Conservation (phyloP, 2,329 filamentous ascomycete species). For the Verticillium isaacii region DNA sequence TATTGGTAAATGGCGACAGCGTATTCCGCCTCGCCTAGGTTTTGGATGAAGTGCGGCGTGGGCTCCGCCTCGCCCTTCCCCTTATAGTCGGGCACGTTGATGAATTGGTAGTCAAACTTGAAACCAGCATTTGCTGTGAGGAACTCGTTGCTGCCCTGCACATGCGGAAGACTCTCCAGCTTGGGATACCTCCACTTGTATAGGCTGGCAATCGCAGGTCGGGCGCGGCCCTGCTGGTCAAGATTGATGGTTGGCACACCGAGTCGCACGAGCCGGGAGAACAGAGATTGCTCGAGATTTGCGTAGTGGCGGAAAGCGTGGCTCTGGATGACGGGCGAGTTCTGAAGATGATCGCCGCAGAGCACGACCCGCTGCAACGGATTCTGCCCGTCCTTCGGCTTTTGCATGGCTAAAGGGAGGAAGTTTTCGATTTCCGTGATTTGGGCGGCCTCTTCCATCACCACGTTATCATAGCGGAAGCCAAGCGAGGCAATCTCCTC, state of each 20-base stretch:
- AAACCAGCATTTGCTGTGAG: slow-evolving; percentile 83
- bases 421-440: slow-evolving; percentile 98
- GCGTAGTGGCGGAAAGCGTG: slow-evolving; percentile 91
- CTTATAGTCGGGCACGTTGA: slow-evolving; percentile 92
- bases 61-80: slow-evolving; percentile 84
- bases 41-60: slow-evolving; percentile 91
- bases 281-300: slow-evolving; percentile 93
- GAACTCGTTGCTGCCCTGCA: slow-evolving; percentile 67
- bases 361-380: slow-evolving; percentile 83
- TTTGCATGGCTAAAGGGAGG: slow-evolving; percentile 89
- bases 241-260: slow-evolving; percentile 88
- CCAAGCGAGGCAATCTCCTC: slow-evolving; percentile 87
- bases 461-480: slow-evolving; percentile 94
- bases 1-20: slow-evolving; percentile 94
- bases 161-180: slow-evolving; percentile 73
- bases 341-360: slow-evolving; percentile 93
- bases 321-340: slow-evolving; percentile 93
- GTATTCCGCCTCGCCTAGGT: slow-evolving; percentile 94
- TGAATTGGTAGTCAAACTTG: slow-evolving; percentile 92
- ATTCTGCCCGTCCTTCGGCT: slow-evolving; percentile 65
- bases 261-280: slow-evolving; percentile 82
- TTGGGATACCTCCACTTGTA: slow-evolving; percentile 91
- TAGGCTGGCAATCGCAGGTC: slow-evolving; percentile 79
- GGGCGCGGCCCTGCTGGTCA: slow-evolving; percentile 88
- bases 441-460: slow-evolving; percentile 98